Evolutionary conservation across 2,329 filamentous ascomycete genomes (phyloP).

Genomic region (Beauveria varroae): DNA sequence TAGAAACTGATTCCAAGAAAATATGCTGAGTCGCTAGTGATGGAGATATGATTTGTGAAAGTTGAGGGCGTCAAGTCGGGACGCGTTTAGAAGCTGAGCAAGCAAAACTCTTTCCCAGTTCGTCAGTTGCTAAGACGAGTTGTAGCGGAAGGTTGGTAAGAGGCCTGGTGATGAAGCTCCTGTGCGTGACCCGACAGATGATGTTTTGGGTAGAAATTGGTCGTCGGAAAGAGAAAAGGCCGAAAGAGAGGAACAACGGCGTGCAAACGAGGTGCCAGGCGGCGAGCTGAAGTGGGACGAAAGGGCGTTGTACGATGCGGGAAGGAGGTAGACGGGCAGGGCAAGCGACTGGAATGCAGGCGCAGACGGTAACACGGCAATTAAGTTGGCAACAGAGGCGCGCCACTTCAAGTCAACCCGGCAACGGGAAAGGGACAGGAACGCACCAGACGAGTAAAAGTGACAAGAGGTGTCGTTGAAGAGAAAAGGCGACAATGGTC

Average conservation of each 20-base stretch:
- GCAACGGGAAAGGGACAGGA: constrained; percentile 1
- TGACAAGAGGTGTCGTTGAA: neutral
- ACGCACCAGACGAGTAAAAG: constrained; percentile 1
- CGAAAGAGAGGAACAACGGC: neutral
- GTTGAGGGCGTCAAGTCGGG: neutral
- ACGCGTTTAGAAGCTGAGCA: neutral
- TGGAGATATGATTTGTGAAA: neutral
- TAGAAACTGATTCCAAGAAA: constrained; percentile 2
- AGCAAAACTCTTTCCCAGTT: neutral
- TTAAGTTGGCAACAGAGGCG: neutral
- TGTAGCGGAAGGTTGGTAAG: neutral
- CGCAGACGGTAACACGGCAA: neutral
- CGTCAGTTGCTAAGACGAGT: neutral
- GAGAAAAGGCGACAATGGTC: neutral
- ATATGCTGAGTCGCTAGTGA: constrained; percentile 1
- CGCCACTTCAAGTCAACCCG: constrained; percentile 4
- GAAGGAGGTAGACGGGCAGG: neutral
- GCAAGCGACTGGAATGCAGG: constrained; percentile 8
- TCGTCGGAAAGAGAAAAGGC: neutral
- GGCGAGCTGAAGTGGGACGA: neutral
- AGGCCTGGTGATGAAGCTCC: neutral
- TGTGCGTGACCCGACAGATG: neutral
- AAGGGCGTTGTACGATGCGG: neutral
- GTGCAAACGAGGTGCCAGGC: neutral
- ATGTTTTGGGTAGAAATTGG: neutral